A percentile compares a stretch with the other conserved stretches of the same genome.
phyloP scores from a whole-genome alignment of 169 alveolate genomes.

The Cryptosporidium sp. region DNA sequence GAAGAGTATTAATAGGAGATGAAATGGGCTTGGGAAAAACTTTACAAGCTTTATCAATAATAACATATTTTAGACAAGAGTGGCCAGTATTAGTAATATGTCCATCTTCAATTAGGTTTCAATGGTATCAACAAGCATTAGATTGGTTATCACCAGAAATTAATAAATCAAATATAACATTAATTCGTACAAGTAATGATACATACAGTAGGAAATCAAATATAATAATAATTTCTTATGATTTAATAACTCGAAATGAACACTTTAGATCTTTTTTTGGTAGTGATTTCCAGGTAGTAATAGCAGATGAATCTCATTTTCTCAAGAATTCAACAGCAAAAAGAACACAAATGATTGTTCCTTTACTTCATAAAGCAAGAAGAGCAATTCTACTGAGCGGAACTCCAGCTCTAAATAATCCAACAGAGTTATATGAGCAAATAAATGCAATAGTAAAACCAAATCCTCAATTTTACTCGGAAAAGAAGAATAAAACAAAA shows the following conservation, averaged over 20 bases:
- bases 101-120: conserved; percentile 93
- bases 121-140: conserved; percentile 93
- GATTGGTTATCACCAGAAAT: conserved; percentile 91
- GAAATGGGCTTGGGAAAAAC: conserved; percentile 99
- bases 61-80: conserved; percentile 90
- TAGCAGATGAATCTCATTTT: conserved; percentile 98
- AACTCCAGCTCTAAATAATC: conserved; percentile 94
- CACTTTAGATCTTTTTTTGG: conserved; percentile 54
- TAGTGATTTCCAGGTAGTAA: conserved; percentile 81
- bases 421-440: conserved; percentile 93
- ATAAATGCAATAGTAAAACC: conserved; percentile 79
- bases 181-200: conserved; percentile 81
- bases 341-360: conserved; percentile 91
- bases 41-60: conserved; percentile 94
- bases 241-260: conserved; percentile 82
- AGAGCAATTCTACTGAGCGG: conserved; percentile 93
- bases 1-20: conserved; percentile 96
- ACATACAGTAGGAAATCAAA: conserved; percentile 45
- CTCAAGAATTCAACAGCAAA: conserved; percentile 91
- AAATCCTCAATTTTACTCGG: conserved; percentile 28
- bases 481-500: conserved; percentile 24
- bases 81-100: conserved; percentile 97
- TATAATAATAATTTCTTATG: conserved; percentile 86
- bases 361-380: conserved; percentile 89
- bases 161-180: conserved; percentile 79